A percentile compares a stretch with the other conserved stretches of the same genome.
phyloP scores from a whole-genome alignment of 1,284 basidiomycete species.

The Naganishia sp. region DNA sequence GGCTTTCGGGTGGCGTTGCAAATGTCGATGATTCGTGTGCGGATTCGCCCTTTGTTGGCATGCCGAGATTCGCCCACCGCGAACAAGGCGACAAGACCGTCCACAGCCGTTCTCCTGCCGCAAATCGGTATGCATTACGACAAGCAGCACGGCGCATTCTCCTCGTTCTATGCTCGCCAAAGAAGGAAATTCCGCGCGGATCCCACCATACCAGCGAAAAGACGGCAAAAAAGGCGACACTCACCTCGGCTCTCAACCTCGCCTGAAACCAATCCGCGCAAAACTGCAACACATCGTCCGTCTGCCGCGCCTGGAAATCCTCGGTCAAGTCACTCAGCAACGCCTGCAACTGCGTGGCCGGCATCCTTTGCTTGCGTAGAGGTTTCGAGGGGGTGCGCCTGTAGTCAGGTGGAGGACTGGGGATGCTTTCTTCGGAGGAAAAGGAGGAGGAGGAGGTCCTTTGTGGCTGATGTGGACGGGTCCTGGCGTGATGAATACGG shows the following conservation, averaged over 20 bases:
- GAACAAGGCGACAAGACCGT: too few species aligned
- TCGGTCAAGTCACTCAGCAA: slow-evolving; percentile 30
- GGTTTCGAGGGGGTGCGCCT: too few species aligned
- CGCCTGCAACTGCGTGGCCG: slow-evolving; percentile 13
- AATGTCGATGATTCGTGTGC: too few species aligned
- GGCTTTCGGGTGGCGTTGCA: too few species aligned
- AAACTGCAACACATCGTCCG: slow-evolving; percentile 28
- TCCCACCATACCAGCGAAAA: too few species aligned
- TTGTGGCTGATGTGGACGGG: not conserved
- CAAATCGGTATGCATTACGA: too few species aligned
- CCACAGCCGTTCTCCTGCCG: too few species aligned
- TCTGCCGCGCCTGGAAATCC: slow-evolving; percentile 24
- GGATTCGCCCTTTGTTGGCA: too few species aligned
- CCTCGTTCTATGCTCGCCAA: too few species aligned
- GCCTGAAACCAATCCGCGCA: slow-evolving; percentile 86
- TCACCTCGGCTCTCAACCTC: slow-evolving; percentile 47
- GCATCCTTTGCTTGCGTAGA: slow-evolving; percentile 14
- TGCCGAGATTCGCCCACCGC: too few species aligned
- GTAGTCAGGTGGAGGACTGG: not conserved
- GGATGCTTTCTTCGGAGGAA: not conserved
- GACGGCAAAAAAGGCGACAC: slow-evolving; percentile 26
- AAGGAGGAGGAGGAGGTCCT: not conserved
- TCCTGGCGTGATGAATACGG: not conserved
- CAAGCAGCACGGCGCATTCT: too few species aligned
- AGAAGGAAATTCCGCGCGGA: too few species aligned